phyloP scores from a whole-genome alignment of 306 rosid species.

The cucumber (Cucumis sativus) region Cucumber_9930_V3 NC_026655.2:11269501-11270000 shows the following conservation, averaged over 20 bases:
- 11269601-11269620: slow-evolving; percentile 89
- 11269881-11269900: too few relatives aligned
- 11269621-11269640: slow-evolving; percentile 81
- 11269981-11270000: too few relatives aligned
- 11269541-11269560: slow-evolving; percentile 82
- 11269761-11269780: background rate
- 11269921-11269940: too few relatives aligned
- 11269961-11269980: too few relatives aligned
- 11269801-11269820: background rate
- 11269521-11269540: slow-evolving; percentile 63
- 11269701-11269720: slow-evolving; percentile 98
- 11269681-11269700: slow-evolving; percentile 92
- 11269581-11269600: slow-evolving; percentile 80
- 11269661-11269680: slow-evolving; percentile 84
- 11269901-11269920: too few relatives aligned
- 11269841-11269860: background rate
- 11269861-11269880: background rate
- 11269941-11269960: too few relatives aligned
- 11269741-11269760: background rate
- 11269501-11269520: slow-evolving; percentile 78
- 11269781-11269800: background rate
- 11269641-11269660: slow-evolving; percentile 91
- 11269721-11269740: slow-evolving; percentile 38
- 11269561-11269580: slow-evolving; percentile 62
- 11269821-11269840: background rate